phyloP scores from a whole-genome alignment of 768 basidiomycete genomes.

The Dacryopinax primogenitus region DNA sequence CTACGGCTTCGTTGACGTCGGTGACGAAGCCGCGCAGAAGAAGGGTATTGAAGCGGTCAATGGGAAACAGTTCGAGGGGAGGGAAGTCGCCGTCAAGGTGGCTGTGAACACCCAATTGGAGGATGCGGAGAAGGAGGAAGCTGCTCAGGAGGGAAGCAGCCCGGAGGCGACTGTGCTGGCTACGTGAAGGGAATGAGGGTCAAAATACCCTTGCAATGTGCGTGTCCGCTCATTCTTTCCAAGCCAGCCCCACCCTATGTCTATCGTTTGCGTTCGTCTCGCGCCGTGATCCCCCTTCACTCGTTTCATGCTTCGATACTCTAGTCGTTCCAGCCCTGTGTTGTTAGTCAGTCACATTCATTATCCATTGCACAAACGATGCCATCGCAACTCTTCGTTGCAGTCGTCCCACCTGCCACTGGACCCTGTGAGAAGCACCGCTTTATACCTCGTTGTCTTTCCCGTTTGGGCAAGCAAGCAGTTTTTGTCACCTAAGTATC shows the following conservation, averaged over 20 bases:
- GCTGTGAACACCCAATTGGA: conserved; percentile 69
- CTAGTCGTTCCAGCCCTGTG: conserved; percentile 8
- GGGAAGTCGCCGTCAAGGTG: conserved; percentile 84
- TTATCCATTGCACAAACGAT: conserved; percentile 4
- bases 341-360: conserved; percentile 7
- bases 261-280: conserved; percentile 8
- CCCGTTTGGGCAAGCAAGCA: no score
- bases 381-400: not conserved
- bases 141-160: conserved; percentile 16
- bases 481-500: no score
- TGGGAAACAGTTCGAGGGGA: conserved; percentile 76
- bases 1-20: conserved; percentile 96
- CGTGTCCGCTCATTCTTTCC: not conserved
- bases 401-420: not conserved
- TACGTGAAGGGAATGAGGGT: not conserved
- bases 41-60: conserved; percentile 79
- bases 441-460: not conserved
- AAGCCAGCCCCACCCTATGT: not conserved
- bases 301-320: not conserved
- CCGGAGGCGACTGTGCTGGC: conserved; percentile 7
- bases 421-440: not conserved
- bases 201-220: not conserved
- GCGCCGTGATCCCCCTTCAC: conserved; percentile 7
- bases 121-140: conserved; percentile 32
- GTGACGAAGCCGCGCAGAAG: conserved; percentile 72